Percentiles rank a stretch among this genome's conserved stretches.
These are phyloP conservation scores for Vanderwaltozyma verrucispora DNA, from an alignment of 805 yeast species.

Conservation along the genomic window DNA sequence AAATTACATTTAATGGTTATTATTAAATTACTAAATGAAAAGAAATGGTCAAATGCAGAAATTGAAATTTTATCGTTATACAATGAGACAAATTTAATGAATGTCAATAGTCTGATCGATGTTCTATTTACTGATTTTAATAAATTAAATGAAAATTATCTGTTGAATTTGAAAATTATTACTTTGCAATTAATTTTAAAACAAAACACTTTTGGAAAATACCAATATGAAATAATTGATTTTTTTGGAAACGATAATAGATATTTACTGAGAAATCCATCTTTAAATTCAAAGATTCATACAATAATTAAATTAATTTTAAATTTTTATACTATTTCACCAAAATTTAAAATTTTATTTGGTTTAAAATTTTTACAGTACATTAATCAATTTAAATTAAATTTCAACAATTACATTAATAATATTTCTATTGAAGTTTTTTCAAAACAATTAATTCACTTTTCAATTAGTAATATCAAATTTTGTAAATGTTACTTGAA, in stretches of 20 bases:
- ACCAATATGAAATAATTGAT: constrained; percentile 9
- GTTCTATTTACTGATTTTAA: constrained; percentile 19
- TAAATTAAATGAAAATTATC: constrained; percentile 12
- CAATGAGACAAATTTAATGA: constrained; percentile 14
- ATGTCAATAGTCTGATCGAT: constrained; percentile 9
- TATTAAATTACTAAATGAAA: constrained; percentile 12
- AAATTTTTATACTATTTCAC: constrained; percentile 15
- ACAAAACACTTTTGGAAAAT: constrained; percentile 5
- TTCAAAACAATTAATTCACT: constrained; percentile 9
- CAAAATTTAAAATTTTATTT: constrained; percentile 15
- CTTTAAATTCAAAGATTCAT: constrained; percentile 13
- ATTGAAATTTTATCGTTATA: constrained; percentile 14
- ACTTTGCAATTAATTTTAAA: constrained; percentile 21
- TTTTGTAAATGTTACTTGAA: constrained; percentile 2
- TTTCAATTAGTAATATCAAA: neutral
- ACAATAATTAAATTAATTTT: constrained; percentile 19
- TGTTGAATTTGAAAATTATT: constrained; percentile 22
- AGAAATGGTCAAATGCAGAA: constrained; percentile 6
- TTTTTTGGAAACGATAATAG: constrained; percentile 20
- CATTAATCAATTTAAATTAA: constrained; percentile 14
- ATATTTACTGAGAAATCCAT: constrained; percentile 7
- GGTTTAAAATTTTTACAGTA: constrained; percentile 26
- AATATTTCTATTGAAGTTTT: constrained; percentile 12
- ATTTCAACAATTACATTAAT: constrained; percentile 16
- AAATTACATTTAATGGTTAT: constrained; percentile 19